phyloP scores from a whole-genome alignment of 805 yeast species.

The Hanseniaspora mollemarum region DNA sequence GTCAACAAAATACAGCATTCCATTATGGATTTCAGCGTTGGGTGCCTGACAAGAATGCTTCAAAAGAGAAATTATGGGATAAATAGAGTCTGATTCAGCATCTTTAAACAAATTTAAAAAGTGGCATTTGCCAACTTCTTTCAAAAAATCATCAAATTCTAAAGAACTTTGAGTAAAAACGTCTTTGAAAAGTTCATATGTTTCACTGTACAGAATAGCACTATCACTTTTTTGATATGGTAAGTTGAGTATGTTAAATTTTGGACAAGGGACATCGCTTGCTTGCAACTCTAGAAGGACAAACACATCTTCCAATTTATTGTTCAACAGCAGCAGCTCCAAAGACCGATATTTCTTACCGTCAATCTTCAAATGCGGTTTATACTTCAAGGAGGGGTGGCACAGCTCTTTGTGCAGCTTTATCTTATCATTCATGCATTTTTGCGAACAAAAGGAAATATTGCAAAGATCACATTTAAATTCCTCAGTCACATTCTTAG shows the following conservation, averaged over 20 bases:
- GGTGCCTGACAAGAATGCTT: slow-evolving; percentile 65
- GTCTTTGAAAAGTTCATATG: slow-evolving; percentile 38
- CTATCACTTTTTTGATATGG: slow-evolving; percentile 1
- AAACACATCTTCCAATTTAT: slow-evolving; percentile 5
- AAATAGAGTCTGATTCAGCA: slow-evolving; percentile 40
- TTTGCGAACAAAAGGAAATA: slow-evolving; percentile 58
- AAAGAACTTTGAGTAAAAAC: slow-evolving; percentile 35
- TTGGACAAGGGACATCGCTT: not conserved
- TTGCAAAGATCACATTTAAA: slow-evolving; percentile 54
- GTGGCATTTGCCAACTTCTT: slow-evolving; percentile 58
- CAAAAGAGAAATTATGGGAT: slow-evolving; percentile 52
- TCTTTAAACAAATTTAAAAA: not conserved
- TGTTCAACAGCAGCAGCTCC: not conserved
- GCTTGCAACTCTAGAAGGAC: not conserved
- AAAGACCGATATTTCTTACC: slow-evolving; percentile 44
- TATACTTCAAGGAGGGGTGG: slow-evolving; percentile 37
- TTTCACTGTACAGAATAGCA: slow-evolving; percentile 43
- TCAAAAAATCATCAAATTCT: slow-evolving; percentile 45
- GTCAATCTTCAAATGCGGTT: slow-evolving; percentile 33
- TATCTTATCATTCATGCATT: slow-evolving; percentile 41
- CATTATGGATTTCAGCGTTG: slow-evolving; percentile 33
- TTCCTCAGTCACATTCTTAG: slow-evolving; percentile 20
- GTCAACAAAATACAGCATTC: not conserved
- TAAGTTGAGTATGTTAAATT: not conserved
- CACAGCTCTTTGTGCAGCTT: slow-evolving; percentile 46